phyloP scores from a whole-genome alignment of 73 alveolate genomes.

The Tetrahymena elliotti region DNA sequence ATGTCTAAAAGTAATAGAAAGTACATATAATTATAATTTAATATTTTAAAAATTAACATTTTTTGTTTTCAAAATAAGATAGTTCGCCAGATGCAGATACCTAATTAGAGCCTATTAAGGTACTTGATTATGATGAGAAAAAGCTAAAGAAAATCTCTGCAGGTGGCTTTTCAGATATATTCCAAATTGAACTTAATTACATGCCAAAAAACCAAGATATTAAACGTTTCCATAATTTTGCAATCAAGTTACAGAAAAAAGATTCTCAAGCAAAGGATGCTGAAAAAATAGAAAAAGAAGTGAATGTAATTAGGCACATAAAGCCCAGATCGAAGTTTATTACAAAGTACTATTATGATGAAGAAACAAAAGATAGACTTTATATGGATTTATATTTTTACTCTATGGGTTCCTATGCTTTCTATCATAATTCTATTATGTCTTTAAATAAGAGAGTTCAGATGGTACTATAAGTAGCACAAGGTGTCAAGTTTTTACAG shows the following conservation, averaged over 20 bases:
- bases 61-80: neutral
- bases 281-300: neutral
- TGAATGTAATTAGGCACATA: neutral
- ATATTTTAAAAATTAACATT: neutral
- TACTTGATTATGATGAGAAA: neutral
- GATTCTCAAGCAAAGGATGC: neutral
- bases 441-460: neutral
- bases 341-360: neutral
- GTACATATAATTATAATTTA: neutral
- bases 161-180: neutral
- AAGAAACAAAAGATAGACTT: neutral
- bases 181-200: neutral
- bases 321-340: neutral
- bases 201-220: neutral
- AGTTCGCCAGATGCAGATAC: neutral
- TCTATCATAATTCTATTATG: neutral
- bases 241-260: neutral
- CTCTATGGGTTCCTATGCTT: neutral
- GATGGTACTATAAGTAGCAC: neutral
- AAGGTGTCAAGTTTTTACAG: neutral
- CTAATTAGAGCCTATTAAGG: neutral
- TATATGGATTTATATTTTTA: neutral
- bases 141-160: neutral
- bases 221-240: neutral
- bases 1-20: neutral